Evolutionary conservation across 108 stramenopile species (phyloP).

Genomic region (Pseudonitzschia multiseries): DNA sequence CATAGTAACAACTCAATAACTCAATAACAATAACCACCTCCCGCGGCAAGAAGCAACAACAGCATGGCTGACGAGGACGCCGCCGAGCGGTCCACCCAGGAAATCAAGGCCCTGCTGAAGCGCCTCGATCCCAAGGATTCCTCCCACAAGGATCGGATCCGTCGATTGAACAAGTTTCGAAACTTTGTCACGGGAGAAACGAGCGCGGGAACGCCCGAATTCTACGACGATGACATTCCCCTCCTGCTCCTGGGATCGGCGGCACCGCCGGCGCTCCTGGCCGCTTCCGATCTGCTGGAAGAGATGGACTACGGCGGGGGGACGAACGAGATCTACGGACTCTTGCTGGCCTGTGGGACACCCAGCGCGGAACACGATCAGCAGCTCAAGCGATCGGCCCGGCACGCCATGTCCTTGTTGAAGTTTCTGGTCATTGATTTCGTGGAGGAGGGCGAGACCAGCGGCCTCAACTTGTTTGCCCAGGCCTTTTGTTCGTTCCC

Average conservation of each 20-base stretch:
- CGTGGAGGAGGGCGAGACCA: constrained; percentile 46
- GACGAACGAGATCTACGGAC: constrained; percentile 43
- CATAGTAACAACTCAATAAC: no score
- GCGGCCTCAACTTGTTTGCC: constrained; percentile 60
- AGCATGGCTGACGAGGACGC: constrained; percentile 34
- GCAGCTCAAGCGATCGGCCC: constrained; percentile 67
- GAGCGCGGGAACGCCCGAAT: constrained; percentile 65
- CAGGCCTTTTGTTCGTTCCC: constrained; percentile 60
- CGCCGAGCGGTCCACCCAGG: constrained; percentile 36
- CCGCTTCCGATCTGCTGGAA: constrained; percentile 45
- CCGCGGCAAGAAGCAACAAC: neutral
- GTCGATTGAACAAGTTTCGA: constrained; percentile 77
- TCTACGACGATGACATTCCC: constrained; percentile 87
- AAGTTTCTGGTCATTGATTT: constrained; percentile 69
- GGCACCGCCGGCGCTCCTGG: constrained; percentile 60
- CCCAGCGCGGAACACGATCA: constrained; percentile 69
- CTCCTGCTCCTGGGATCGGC: constrained; percentile 71
- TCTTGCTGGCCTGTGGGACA: constrained; percentile 75
- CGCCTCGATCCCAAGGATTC: constrained; percentile 70
- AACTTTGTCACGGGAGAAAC: constrained; percentile 62
- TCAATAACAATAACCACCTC: no score
- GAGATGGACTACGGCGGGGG: constrained; percentile 20
- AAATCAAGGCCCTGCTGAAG: constrained; percentile 58
- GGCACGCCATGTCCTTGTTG: constrained; percentile 74
- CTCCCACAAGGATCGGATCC: constrained; percentile 85